phyloP scores from a whole-genome alignment of 192 early-diverging fungal genomes.

The Backusella morwellensis region DNA sequence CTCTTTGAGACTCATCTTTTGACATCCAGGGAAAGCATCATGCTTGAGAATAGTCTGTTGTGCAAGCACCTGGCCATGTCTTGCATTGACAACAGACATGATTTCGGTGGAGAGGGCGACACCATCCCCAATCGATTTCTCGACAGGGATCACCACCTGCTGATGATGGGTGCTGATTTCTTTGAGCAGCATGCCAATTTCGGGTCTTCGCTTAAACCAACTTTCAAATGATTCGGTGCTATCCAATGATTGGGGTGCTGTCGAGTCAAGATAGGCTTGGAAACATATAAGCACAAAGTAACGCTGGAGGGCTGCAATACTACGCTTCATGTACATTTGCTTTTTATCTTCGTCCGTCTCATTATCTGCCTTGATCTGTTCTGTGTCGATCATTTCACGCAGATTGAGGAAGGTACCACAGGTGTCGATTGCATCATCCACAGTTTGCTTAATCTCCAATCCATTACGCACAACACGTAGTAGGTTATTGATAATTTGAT shows the following conservation, averaged over 20 bases:
- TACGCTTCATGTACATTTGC: constrained; percentile 13
- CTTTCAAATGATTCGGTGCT: constrained; percentile 45
- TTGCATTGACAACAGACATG: constrained; percentile 45
- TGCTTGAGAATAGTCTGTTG: constrained; percentile 61
- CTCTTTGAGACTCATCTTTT: constrained; percentile 57
- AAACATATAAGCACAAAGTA: constrained; percentile 63
- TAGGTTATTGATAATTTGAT: constrained; percentile 57
- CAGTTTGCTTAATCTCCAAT: constrained; percentile 50
- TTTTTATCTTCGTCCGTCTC: constrained; percentile 14
- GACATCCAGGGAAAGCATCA: constrained; percentile 64
- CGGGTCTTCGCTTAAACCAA: constrained; percentile 53
- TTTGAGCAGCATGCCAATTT: constrained; percentile 49
- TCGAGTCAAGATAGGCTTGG: constrained; percentile 51
- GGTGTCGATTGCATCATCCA: constrained; percentile 55
- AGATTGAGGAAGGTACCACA: constrained; percentile 49
- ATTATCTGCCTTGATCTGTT: constrained; percentile 38
- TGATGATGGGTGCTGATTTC: constrained; percentile 37
- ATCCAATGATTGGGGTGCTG: constrained; percentile 19
- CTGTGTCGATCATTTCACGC: constrained; percentile 54
- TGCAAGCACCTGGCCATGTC: constrained; percentile 53
- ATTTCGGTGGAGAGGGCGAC: constrained; percentile 59
- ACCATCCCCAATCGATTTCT: constrained; percentile 52
- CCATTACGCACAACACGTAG: constrained; percentile 61
- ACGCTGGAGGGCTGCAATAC: constrained; percentile 37
- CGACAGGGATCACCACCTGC: constrained; percentile 44